Evolutionary conservation across 257 asterid genomes (phyloP).

Genomic region (Eustoma russellianum): DNA sequence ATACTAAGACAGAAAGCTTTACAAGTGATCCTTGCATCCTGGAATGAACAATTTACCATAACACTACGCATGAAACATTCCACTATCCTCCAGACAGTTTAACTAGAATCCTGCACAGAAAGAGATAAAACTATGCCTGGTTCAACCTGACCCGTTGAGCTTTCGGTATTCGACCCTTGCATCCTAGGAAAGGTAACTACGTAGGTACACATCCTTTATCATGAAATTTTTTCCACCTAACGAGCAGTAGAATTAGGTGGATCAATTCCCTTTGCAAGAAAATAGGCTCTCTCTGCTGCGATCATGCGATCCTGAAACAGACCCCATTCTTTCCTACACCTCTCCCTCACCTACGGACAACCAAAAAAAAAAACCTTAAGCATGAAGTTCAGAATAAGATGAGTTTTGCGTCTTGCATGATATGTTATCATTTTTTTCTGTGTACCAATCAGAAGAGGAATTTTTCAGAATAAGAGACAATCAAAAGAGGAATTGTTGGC

Average conservation of each 20-base stretch:
- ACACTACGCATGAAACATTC: too few species aligned
- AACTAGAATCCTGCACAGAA: too few species aligned
- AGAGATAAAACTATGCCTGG: too few species aligned
- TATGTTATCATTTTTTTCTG: too few species aligned
- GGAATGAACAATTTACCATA: too few species aligned
- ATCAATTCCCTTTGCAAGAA: slow-evolving; percentile 43
- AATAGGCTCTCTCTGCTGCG: slow-evolving; percentile 71
- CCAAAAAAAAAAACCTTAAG: background rate
- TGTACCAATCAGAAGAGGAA: too few species aligned
- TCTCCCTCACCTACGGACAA: slow-evolving; percentile 54
- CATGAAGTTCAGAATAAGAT: background rate
- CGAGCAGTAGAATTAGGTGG: slow-evolving; percentile 54
- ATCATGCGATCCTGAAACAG: slow-evolving; percentile 65
- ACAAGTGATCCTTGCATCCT: too few species aligned
- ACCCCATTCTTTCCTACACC: slow-evolving; percentile 79
- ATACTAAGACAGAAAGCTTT: too few species aligned
- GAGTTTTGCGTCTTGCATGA: background rate
- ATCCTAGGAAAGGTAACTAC: slow-evolving; percentile 3
- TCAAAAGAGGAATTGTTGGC: too few species aligned
- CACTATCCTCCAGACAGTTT: too few species aligned
- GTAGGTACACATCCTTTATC: slow-evolving; percentile 4
- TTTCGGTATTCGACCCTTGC: background rate
- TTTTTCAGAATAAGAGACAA: too few species aligned
- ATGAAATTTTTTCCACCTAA: slow-evolving; percentile 15
- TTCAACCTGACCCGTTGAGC: background rate